Base-by-base conservation (phyloP, 75 land plant genomes). In the Pinus taeda region DNA sequence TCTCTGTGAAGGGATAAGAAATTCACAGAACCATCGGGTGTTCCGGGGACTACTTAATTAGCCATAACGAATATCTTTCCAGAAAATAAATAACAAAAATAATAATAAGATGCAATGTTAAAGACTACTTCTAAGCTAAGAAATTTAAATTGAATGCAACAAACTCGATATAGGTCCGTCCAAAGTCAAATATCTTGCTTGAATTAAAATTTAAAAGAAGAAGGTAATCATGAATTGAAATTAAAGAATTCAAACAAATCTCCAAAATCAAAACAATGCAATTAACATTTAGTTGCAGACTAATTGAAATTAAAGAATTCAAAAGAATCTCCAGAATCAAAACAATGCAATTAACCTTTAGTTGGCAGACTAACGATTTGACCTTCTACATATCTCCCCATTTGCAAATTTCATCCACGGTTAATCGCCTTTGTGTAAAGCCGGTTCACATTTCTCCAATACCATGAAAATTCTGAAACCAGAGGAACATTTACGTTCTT, bases 1-100 rank as follows among this genome's bases (percentile, higher is more conserved):
- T 94, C 99, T 77, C 84, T 69, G 71, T 9, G 71, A 69, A 42
- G 45, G 49, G 53, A 30, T 69, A 53, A 69, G 3, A 53, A 69
- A 39, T 69, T 67, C 53, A 69, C 9, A 0, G 71, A 69, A 21
- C 71, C 71, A 69, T 69, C 53, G 15, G 49, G 71, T 18, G 71
- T 69, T 69, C 71, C 24, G 15, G 71, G 71, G 12, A 39, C 21
- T 37, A 7, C 24, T 39, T 69, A 22, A 69, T 21, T 69, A 0
- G 53, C 53, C 71, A 69, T 42, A 20, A 18, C 15, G 7, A 3
- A 69, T 39, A 37, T n/a, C 22, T 39, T 67, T 39, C 21, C 17
- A 18, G 55, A 49, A 49, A 49, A 39, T 18, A 15, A 33, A 20
- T 6, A 18, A 67, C 20, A 37, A 39, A 39, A 36, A 14, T 30